Conservation (phyloP, 2,329 filamentous ascomycete genomes). For the Diaporthe australafricana region DNA sequence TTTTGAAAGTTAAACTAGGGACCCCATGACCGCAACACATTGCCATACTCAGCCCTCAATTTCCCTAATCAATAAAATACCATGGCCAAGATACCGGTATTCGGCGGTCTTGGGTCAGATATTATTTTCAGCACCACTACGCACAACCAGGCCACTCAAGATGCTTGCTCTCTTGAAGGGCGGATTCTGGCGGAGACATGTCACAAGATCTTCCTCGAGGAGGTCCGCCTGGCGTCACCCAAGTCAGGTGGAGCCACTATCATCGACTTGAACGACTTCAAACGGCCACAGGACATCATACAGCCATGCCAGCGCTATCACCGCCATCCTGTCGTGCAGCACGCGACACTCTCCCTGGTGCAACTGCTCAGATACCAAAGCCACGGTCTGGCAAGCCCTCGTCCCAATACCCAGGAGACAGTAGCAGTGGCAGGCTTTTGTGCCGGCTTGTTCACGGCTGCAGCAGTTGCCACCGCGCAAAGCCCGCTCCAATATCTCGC, state of each 20-base stretch:
- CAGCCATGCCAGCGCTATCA: background rate
- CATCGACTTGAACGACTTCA: background rate
- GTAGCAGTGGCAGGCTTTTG: background rate
- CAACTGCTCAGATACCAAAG: background rate
- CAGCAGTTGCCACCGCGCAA: background rate
- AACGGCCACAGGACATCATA: background rate
- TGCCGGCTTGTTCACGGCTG: constrained; percentile 7
- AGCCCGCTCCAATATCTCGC: constrained; percentile 3
- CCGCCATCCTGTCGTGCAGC: background rate
- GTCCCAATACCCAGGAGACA: background rate
- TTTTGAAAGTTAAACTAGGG: background rate
- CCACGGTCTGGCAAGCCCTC: background rate
- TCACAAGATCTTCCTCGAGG: background rate
- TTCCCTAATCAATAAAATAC: background rate
- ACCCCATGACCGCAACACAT: background rate
- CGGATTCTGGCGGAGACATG: background rate
- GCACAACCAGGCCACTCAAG: background rate
- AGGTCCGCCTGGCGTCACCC: background rate
- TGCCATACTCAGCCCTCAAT: background rate
- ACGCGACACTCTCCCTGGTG: background rate
- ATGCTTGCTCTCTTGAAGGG: background rate
- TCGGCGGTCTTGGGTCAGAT: background rate
- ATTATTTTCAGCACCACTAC: background rate
- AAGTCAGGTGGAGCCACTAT: background rate
- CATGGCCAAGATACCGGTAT: constrained; percentile 4